These are phyloP conservation scores for Phytomonas serpens DNA, from an alignment of 208 protist species.

Conservation along the genomic window DNA sequence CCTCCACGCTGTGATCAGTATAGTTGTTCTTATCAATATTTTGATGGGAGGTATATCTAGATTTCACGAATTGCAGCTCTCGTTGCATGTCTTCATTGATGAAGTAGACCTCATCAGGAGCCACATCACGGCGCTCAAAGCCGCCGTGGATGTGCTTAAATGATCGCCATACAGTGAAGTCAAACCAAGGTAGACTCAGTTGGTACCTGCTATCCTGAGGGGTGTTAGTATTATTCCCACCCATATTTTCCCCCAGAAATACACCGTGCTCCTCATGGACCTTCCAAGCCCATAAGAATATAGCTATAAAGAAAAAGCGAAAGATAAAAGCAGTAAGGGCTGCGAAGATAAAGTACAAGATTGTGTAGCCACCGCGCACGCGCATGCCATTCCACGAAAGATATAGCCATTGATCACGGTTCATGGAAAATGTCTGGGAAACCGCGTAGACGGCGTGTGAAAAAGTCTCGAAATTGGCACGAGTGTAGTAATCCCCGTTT, in stretches of 20 bases:
- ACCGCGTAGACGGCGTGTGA: slow-evolving; percentile 70
- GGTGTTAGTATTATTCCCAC: slow-evolving; percentile 5
- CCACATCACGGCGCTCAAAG: slow-evolving; percentile 80
- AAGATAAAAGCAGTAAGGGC: slow-evolving; percentile 72
- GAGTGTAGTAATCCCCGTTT: slow-evolving; percentile 33
- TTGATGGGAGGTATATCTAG: slow-evolving; percentile 54
- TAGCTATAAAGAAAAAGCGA: slow-evolving; percentile 83
- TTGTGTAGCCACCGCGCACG: slow-evolving; percentile 64
- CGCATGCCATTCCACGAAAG: slow-evolving; percentile 80
- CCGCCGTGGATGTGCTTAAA: slow-evolving; percentile 90
- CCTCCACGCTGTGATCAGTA: neutral
- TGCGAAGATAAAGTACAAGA: slow-evolving; percentile 84
- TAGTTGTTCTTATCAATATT: neutral
- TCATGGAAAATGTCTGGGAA: slow-evolving; percentile 82
- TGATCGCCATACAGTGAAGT: slow-evolving; percentile 86
- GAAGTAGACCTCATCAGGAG: slow-evolving; percentile 84
- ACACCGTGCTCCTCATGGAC: slow-evolving; percentile 18
- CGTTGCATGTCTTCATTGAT: slow-evolving; percentile 83
- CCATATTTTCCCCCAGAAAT: neutral
- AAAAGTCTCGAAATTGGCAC: slow-evolving; percentile 75
- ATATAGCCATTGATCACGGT: slow-evolving; percentile 81
- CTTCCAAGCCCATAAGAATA: slow-evolving; percentile 81
- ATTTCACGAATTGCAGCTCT: slow-evolving; percentile 70
- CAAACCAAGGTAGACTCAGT: slow-evolving; percentile 67
- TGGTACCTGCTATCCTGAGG: slow-evolving; percentile 15